phyloP scores from a whole-genome alignment of 805 yeast genomes.

The Tetrapisispora taiwanensis region DNA sequence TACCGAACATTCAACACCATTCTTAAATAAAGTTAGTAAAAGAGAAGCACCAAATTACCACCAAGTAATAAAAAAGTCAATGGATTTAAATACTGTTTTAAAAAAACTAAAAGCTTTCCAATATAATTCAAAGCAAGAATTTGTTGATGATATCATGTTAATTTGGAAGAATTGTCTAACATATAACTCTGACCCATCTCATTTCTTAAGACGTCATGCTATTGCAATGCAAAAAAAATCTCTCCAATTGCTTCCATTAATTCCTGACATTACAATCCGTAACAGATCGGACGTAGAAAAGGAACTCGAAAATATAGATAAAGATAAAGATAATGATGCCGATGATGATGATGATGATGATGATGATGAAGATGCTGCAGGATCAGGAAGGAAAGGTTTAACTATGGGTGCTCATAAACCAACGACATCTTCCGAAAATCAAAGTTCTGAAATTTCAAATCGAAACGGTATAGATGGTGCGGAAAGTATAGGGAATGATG shows the following conservation, averaged over 20 bases:
- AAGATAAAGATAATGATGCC: slow-evolving; percentile 31
- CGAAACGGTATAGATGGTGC: too few species aligned
- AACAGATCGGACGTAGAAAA: slow-evolving; percentile 62
- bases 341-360: slow-evolving; percentile 28
- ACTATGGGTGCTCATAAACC: slow-evolving; percentile 29
- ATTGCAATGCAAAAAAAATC: slow-evolving; percentile 93
- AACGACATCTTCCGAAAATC: slow-evolving; percentile 5
- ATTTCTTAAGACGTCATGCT: slow-evolving; percentile 84
- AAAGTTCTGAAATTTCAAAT: too few species aligned
- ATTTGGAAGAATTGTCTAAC: slow-evolving; percentile 93
- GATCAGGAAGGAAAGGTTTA: slow-evolving; percentile 29
- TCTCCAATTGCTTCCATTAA: slow-evolving; percentile 59
- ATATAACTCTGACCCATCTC: slow-evolving; percentile 90
- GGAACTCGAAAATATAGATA: slow-evolving; percentile 42
- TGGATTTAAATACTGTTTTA: slow-evolving; percentile 93
- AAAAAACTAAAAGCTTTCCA: slow-evolving; percentile 77
- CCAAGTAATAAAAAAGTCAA: slow-evolving; percentile 79
- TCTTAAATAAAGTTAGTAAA: slow-evolving; percentile 89
- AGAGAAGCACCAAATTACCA: slow-evolving; percentile 97
- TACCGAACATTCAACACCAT: slow-evolving; percentile 95
- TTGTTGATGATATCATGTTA: slow-evolving; percentile 90
- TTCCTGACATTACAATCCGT: slow-evolving; percentile 78
- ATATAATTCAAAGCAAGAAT: slow-evolving; percentile 74
- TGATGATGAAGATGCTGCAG: slow-evolving; percentile 27
- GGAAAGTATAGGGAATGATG: too few species aligned